Percentiles rank a stretch among this genome's conserved stretches.
These are phyloP conservation scores for Hymenoscyphus salicellus DNA, from an alignment of 2,329 filamentous ascomycete species.

Conservation along the genomic window DNA sequence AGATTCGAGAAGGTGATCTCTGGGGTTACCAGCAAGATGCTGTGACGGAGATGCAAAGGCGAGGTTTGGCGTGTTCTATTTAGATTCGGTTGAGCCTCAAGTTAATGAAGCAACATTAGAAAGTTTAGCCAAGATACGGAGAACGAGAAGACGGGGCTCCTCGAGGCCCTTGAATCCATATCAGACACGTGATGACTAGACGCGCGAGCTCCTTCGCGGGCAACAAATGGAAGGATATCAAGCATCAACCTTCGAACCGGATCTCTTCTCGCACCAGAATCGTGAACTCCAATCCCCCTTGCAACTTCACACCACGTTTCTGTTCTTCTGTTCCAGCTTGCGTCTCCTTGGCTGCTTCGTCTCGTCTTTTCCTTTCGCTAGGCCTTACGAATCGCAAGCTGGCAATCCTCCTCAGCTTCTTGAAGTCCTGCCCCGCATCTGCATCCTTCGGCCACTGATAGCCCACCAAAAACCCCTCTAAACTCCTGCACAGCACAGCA, in stretches of 20 bases:
- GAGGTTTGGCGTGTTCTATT: neutral
- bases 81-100: neutral
- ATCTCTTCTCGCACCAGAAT: neutral
- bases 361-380: neutral
- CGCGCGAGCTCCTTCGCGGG: no score
- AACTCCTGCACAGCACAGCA: neutral
- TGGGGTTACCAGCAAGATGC: neutral
- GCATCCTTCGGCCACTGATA: conserved; percentile 1
- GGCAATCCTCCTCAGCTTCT: neutral
- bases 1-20: neutral
- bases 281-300: neutral
- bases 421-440: neutral
- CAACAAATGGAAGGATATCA: neutral
- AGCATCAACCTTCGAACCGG: neutral
- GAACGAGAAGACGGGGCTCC: neutral
- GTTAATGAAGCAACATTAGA: neutral
- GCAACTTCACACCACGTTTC: no score
- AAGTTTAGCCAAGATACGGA: neutral
- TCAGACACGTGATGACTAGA: no score
- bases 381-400: neutral
- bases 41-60: neutral
- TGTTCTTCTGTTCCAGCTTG: no score
- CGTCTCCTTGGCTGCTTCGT: neutral
- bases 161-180: no score
- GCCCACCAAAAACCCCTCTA: neutral